These are phyloP conservation scores for Limnomonas spitsbergensis DNA, from an alignment of 139 green algal genomes.

Conservation along the genomic window DNA sequence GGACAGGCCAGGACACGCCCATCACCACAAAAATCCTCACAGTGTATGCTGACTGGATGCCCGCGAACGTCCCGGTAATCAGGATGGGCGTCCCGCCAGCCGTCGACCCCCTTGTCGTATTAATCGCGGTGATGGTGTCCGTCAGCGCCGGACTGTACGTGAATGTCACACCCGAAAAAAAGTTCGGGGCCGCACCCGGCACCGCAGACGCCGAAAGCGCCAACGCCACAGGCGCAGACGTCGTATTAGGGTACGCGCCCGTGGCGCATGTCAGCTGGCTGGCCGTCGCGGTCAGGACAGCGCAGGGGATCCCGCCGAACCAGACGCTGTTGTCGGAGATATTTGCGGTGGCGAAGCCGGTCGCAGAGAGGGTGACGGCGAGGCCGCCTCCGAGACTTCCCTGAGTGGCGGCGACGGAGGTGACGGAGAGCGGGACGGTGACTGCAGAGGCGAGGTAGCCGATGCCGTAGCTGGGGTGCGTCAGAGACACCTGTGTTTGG, in stretches of 20 bases:
- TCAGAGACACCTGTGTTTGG: background rate
- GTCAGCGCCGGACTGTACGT: slow-evolving; percentile 33
- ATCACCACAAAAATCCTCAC: background rate
- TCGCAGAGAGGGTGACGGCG: slow-evolving; percentile 23
- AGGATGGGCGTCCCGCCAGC: slow-evolving; percentile 32
- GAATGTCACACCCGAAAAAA: background rate
- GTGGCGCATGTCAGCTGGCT: slow-evolving; percentile 6
- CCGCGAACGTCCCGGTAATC: slow-evolving; percentile 10
- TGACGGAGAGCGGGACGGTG: slow-evolving; percentile 1
- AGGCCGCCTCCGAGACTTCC: slow-evolving; percentile 37
- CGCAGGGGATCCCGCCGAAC: background rate
- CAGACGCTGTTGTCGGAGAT: slow-evolving; percentile 12
- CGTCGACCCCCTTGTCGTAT: slow-evolving; percentile 41
- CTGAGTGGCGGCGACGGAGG: slow-evolving; percentile 7
- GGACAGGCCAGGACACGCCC: too few species aligned
- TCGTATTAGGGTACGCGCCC: background rate
- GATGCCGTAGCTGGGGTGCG: background rate
- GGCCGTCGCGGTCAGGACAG: background rate
- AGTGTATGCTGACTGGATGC: background rate
- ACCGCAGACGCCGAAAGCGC: background rate
- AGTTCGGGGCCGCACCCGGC: background rate
- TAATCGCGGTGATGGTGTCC: slow-evolving; percentile 25
- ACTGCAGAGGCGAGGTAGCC: background rate
- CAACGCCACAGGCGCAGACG: background rate
- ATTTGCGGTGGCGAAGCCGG: slow-evolving; percentile 25